Evolutionary conservation across 495 filamentous ascomycete species (phyloP).

Genomic region (Elasticomyces elasticus): DNA sequence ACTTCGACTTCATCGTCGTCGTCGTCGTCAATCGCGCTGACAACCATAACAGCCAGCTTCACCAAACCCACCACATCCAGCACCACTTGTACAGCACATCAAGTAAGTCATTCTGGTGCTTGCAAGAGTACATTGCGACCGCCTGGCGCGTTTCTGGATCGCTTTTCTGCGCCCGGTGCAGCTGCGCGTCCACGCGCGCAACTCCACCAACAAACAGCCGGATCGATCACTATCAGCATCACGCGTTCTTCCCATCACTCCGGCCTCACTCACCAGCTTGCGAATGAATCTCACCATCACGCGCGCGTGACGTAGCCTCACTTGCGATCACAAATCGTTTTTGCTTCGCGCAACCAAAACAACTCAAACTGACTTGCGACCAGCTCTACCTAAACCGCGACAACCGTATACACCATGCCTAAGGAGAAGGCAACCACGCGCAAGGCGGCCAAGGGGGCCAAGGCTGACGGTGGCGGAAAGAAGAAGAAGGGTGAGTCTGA

Average conservation of each 20-base stretch:
- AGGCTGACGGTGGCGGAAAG: constrained; percentile 42
- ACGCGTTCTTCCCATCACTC: too few species aligned
- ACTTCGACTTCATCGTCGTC: constrained; percentile 17
- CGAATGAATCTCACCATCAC: not conserved
- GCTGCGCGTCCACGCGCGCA: constrained; percentile 1
- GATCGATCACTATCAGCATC: too few species aligned
- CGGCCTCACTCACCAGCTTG: too few species aligned
- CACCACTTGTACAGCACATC: constrained; percentile 23
- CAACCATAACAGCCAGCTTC: constrained; percentile 21
- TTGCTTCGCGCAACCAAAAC: not conserved
- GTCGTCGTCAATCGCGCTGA: constrained; percentile 22
- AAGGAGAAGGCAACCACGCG: constrained; percentile 57
- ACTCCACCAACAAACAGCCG: not conserved
- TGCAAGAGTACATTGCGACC: not conserved
- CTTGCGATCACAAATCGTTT: not conserved
- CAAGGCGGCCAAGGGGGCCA: constrained; percentile 43
- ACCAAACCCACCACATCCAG: constrained; percentile 20
- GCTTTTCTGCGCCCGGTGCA: constrained; percentile 6
- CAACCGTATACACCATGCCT: constrained; percentile 49
- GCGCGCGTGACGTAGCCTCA: not conserved
- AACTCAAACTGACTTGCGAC: not conserved
- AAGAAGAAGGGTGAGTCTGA: constrained; percentile 71
- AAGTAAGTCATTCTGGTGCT: not conserved
- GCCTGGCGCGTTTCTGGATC: not conserved
- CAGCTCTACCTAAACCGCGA: constrained; percentile 14